Conservation (phyloP, 257 asterid species). For the Scutellaria barbata region DNA sequence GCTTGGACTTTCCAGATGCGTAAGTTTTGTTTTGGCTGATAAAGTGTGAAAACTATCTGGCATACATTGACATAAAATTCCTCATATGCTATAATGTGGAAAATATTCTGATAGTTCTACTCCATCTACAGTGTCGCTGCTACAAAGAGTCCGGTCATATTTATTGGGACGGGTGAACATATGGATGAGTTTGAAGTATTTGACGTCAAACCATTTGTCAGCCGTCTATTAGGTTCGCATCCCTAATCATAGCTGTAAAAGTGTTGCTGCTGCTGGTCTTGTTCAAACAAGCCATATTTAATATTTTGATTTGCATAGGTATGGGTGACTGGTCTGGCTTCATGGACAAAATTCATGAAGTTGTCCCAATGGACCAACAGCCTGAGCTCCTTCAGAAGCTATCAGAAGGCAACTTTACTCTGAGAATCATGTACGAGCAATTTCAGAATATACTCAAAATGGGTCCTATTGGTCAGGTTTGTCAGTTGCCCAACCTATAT, state of each 20-base stretch:
- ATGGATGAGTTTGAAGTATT: constrained; percentile 97
- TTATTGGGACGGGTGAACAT: constrained; percentile 97
- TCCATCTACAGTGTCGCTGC: constrained; percentile 85
- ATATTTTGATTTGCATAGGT: constrained; percentile 47
- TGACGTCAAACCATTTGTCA: constrained; percentile 97
- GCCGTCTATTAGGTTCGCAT: constrained; percentile 88
- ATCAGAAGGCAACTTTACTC: constrained; percentile 85
- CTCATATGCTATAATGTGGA: constrained; percentile 22
- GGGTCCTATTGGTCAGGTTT: constrained; percentile 97
- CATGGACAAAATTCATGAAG: constrained; percentile 96
- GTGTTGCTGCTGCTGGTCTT: background rate
- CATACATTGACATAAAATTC: constrained; percentile 6
- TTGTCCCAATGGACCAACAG: constrained; percentile 98
- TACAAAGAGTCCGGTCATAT: constrained; percentile 93
- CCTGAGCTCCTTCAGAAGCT: constrained; percentile 99
- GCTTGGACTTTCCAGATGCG: constrained; percentile 21
- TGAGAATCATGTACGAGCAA: constrained; percentile 94
- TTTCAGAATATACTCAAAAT: constrained; percentile 85
- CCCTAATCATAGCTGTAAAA: constrained; percentile 11
- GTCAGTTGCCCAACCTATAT: constrained; percentile 33
- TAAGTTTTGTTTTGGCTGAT: background rate
- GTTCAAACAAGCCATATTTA: constrained; percentile 8
- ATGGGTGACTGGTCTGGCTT: constrained; percentile 99
- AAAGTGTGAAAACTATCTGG: background rate
- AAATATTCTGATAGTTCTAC: constrained; percentile 20